Evolutionary conservation across 768 basidiomycete species (phyloP).

Genomic region (Pulveroboletus sp.): DNA sequence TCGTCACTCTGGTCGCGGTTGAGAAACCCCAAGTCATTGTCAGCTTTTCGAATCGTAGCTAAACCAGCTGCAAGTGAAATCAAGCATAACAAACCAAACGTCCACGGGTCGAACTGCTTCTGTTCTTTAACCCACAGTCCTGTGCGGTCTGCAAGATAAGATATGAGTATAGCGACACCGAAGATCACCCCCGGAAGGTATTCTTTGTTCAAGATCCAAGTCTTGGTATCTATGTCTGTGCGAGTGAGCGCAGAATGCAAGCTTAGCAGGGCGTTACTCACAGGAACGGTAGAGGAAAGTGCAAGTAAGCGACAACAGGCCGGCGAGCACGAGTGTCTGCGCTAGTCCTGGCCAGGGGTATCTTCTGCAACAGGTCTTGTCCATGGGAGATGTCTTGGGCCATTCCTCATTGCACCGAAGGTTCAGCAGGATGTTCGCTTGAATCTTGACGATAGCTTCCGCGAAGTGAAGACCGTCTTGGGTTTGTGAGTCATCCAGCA

Average conservation of each 20-base stretch:
- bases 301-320: slow-evolving; percentile 51
- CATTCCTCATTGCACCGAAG: slow-evolving; percentile 73
- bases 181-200: slow-evolving; percentile 51
- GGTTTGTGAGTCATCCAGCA: slow-evolving; percentile 72
- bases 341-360: slow-evolving; percentile 65
- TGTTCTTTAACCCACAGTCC: slow-evolving; percentile 86
- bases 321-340: slow-evolving; percentile 50
- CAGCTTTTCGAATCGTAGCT: slow-evolving; percentile 59
- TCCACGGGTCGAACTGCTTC: slow-evolving; percentile 71
- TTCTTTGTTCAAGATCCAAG: slow-evolving; percentile 14
- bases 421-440: slow-evolving; percentile 78
- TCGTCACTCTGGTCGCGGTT: slow-evolving; percentile 94
- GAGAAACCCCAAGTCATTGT: slow-evolving; percentile 84
- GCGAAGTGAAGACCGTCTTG: slow-evolving; percentile 84
- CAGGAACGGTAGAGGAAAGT: slow-evolving; percentile 37
- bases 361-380: slow-evolving; percentile 76
- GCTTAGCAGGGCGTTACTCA: slow-evolving; percentile 10
- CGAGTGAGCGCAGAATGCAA: slow-evolving; percentile 16
- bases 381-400: slow-evolving; percentile 58
- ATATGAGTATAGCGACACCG: slow-evolving; percentile 60
- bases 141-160: slow-evolving; percentile 82
- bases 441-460: slow-evolving; percentile 53
- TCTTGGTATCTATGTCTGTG: slow-evolving; percentile 14
- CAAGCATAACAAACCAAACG: slow-evolving; percentile 60
- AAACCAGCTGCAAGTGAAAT: slow-evolving; percentile 54